Evolutionary conservation across 768 basidiomycete species (phyloP).

Genomic region (Boletus rubescentipes): DNA sequence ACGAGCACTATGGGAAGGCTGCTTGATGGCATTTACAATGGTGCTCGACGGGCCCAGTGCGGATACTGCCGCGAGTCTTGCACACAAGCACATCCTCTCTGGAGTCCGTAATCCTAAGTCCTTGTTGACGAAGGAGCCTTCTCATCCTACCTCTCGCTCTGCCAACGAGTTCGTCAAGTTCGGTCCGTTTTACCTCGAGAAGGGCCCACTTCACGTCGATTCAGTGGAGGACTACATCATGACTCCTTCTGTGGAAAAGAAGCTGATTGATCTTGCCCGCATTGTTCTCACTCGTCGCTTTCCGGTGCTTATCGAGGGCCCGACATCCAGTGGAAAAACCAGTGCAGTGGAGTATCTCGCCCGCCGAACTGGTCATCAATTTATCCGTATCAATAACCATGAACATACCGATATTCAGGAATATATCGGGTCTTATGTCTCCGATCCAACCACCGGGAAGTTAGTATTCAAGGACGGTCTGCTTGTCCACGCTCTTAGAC

Average conservation of each 20-base stretch:
- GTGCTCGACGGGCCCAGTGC: conserved; percentile 75
- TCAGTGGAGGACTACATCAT: conserved; percentile 82
- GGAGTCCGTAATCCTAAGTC: conserved; percentile 81
- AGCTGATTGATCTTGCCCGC: conserved; percentile 91
- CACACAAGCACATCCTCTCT: conserved; percentile 74
- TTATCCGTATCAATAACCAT: conserved; percentile 99
- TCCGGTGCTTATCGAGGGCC: conserved; percentile 96
- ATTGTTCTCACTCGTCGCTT: conserved; percentile 87
- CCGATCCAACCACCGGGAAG: conserved; percentile 90
- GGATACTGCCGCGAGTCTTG: conserved; percentile 61
- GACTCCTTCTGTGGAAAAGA: conserved; percentile 92
- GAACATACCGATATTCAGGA: conserved; percentile 99
- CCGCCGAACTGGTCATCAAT: conserved; percentile 87
- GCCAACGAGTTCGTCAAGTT: conserved; percentile 71
- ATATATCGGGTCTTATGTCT: conserved; percentile 94
- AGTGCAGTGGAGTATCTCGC: conserved; percentile 96
- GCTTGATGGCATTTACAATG: conserved; percentile 98
- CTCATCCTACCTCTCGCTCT: conserved; percentile 44
- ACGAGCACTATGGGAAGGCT: conserved; percentile 93
- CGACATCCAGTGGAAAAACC: conserved; percentile 97
- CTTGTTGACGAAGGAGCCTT: conserved; percentile 68
- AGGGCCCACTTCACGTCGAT: conserved; percentile 66
- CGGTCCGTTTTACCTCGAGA: conserved; percentile 88
- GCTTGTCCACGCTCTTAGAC: conserved; percentile 85
- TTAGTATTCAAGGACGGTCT: conserved; percentile 93